A percentile compares a stretch with the other conserved stretches of the same genome.
These are phyloP conservation scores for Pezicula carpinea DNA, from an alignment of 2,329 filamentous ascomycete genomes.

Conservation along the genomic window DNA sequence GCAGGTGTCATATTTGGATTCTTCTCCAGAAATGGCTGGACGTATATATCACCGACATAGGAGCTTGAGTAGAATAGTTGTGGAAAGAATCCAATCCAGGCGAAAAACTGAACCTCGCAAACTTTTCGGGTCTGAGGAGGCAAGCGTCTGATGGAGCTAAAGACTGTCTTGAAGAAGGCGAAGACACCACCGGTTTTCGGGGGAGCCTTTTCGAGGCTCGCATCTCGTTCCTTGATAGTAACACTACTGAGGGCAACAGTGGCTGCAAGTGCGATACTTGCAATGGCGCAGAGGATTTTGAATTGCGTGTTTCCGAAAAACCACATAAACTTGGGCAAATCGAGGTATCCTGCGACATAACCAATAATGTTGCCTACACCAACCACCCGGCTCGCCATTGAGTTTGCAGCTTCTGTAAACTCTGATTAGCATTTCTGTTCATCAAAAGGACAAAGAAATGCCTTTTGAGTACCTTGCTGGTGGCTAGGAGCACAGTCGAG, in stretches of 20 bases:
- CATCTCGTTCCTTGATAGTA: conserved; percentile 74
- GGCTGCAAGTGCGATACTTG: conserved; percentile 64
- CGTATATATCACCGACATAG: conserved; percentile 89
- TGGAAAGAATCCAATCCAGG: conserved; percentile 95
- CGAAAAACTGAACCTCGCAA: conserved; percentile 77
- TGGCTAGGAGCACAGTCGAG: conserved; percentile 89
- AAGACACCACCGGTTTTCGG: conserved; percentile 60
- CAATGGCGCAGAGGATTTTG: conserved; percentile 84
- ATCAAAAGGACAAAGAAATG: background rate
- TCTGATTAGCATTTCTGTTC: no score
- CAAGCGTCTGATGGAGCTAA: conserved; percentile 69
- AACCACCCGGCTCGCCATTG: conserved; percentile 84
- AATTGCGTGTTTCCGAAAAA: conserved; percentile 88
- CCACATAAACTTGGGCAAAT: conserved; percentile 69
- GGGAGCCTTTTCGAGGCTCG: conserved; percentile 63
- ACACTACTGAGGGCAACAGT: conserved; percentile 69
- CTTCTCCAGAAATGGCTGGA: conserved; percentile 71
- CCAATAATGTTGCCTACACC: conserved; percentile 89
- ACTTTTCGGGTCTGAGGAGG: conserved; percentile 80
- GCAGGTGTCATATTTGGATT: conserved; percentile 73
- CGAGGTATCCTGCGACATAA: conserved; percentile 79
- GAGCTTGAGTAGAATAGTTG: conserved; percentile 94
- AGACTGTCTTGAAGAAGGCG: conserved; percentile 75
- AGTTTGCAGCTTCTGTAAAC: conserved; percentile 72
- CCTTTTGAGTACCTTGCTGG: conserved; percentile 58